A percentile compares a stretch with the other conserved stretches of the same genome.
Conservation (phyloP, 257 asterid species). For the Parsonsia alboflavescens region DNA sequence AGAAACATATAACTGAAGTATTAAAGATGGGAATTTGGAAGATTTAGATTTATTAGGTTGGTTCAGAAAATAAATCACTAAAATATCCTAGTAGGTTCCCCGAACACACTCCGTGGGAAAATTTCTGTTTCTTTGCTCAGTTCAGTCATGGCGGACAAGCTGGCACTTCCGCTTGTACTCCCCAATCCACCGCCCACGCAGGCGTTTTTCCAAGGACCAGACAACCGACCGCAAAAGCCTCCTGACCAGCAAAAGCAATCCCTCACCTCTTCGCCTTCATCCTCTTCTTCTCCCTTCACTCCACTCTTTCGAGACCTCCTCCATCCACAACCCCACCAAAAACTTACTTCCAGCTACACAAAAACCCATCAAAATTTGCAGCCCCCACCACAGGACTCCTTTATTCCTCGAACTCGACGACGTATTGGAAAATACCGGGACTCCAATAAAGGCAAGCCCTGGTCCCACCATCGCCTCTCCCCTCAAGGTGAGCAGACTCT, state of each 20-base stretch:
- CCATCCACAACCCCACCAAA: conserved; percentile 28
- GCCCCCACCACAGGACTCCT: conserved; percentile 8
- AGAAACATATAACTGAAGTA: no score
- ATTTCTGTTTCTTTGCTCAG: neutral
- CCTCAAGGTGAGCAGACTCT: conserved; percentile 59
- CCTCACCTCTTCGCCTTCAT: conserved; percentile 19
- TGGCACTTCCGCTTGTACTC: conserved; percentile 74
- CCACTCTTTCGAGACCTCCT: conserved; percentile 49
- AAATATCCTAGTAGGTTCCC: no score
- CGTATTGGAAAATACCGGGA: conserved; percentile 67
- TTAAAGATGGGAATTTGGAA: no score
- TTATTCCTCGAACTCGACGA: conserved; percentile 45
- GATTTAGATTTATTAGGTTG: no score
- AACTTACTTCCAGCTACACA: conserved; percentile 24
- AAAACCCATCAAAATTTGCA: conserved; percentile 13
- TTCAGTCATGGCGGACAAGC: conserved; percentile 67
- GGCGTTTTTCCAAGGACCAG: conserved; percentile 56
- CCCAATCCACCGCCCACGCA: conserved; percentile 78
- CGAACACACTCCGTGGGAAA: neutral
- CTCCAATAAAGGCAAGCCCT: conserved; percentile 71
- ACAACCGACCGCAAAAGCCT: conserved; percentile 25
- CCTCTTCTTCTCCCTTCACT: conserved; percentile 31
- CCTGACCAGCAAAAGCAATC: conserved; percentile 27
- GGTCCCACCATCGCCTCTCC: conserved; percentile 71
- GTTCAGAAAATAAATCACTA: no score